Base-by-base conservation (phyloP, 495 filamentous ascomycete species). In the Xylaria bambusicola region DNA sequence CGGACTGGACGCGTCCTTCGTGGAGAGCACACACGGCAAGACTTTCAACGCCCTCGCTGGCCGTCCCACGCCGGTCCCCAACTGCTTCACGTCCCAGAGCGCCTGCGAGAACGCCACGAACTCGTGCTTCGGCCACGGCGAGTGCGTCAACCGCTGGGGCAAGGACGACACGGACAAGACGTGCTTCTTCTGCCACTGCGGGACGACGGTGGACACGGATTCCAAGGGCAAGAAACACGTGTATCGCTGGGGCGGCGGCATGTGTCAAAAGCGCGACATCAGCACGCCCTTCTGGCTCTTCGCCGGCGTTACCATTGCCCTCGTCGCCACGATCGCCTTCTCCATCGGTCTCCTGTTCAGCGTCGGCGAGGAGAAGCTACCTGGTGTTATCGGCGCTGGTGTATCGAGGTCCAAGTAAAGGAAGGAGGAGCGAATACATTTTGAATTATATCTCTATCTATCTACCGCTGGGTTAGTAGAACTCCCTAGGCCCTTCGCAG, bases 251-350 rank as follows among this genome's bases (percentile, higher is more conserved):
- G 93, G 86, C 49, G 94, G 94, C 12, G 74, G 84, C 31, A 88
- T 88, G 60, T 98, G 94, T 75, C 88, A 96, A 73, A 98, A 97
- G 82, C 86, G 86, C 67, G 93, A 98, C 71, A 75, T 98, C 45
- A 92, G 89, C 73, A 82, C 86, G 18, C 85, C 85, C 36, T 98
- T 98, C 72, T 96, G 92, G 82, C 73, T 98, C 38, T 78, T 98
- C 64, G 78, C 83, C 5, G 82, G 86, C 3, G 86, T 94, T 40
- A 84, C 80, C 6, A 75, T 96, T 42, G 68, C 84, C 20, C 75
- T 91, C 26, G 69, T 90, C 9, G 73, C 82, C 21, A 74, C 86
- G 27, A 67, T 89, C 4, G 72, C 74, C 15, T 87, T 85, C 72
- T 85, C 84, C 6, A 82, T 98, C 65, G 85, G 88, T 1, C 71